Evolutionary conservation across 768 basidiomycete species (phyloP).

Genomic region (Jaapia argillacea): DNA sequence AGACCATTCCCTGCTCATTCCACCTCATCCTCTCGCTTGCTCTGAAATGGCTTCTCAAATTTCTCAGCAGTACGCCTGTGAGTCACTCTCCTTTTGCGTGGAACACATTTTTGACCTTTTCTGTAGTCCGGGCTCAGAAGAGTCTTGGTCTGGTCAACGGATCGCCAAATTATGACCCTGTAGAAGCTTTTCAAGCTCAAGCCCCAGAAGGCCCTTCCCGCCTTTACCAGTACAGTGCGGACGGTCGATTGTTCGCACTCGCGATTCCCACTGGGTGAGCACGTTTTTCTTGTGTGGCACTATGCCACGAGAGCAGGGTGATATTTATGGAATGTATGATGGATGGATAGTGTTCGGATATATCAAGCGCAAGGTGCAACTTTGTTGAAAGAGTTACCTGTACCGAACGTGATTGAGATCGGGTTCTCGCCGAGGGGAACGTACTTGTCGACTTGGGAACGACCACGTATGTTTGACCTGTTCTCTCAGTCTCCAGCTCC

Average conservation of each 20-base stretch:
- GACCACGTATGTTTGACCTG: constrained; percentile 44
- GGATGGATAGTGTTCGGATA: constrained; percentile 63
- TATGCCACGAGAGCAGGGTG: too few species aligned
- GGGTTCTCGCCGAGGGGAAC: constrained; percentile 90
- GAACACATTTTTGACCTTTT: constrained; percentile 7
- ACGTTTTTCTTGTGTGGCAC: too few species aligned
- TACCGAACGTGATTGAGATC: constrained; percentile 74
- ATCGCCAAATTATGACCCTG: constrained; percentile 60
- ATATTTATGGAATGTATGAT: too few species aligned
- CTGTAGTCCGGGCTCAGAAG: constrained; percentile 89
- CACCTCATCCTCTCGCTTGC: constrained; percentile 20
- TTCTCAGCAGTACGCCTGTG: constrained; percentile 84
- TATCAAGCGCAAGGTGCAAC: constrained; percentile 64
- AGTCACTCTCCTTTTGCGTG: constrained; percentile 22
- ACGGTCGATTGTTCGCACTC: constrained; percentile 84
- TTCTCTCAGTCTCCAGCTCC: constrained; percentile 3
- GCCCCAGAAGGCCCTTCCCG: constrained; percentile 65
- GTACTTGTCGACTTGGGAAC: constrained; percentile 93
- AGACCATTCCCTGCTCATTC: constrained; percentile 22
- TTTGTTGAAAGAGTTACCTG: constrained; percentile 63
- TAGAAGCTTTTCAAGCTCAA: constrained; percentile 53
- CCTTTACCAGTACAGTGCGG: constrained; percentile 73
- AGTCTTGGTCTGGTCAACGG: constrained; percentile 78
- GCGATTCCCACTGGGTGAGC: constrained; percentile 67
- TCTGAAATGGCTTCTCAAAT: constrained; percentile 60